phyloP scores from a whole-genome alignment of 305 asterid species.

The Andrographis paniculata region DNA sequence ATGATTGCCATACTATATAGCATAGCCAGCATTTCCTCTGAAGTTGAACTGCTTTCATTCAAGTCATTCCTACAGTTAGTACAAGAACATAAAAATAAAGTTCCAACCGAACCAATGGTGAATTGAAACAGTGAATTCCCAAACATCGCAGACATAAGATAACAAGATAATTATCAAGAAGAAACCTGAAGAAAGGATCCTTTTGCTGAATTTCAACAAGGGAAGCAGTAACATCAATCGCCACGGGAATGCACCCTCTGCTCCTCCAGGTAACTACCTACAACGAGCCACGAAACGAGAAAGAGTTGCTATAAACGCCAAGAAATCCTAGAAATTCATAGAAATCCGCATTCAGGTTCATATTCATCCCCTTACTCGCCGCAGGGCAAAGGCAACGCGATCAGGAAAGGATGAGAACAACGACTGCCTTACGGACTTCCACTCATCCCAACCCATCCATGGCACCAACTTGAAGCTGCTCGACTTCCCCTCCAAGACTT shows the following conservation, averaged over 20 bases:
- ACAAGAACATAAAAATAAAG: conserved; percentile 4
- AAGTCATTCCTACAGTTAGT: conserved; percentile 42
- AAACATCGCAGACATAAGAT: background rate
- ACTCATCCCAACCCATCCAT: conserved; percentile 89
- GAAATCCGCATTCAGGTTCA: too few relatives aligned
- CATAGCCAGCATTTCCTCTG: conserved; percentile 72
- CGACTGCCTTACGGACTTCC: conserved; percentile 48
- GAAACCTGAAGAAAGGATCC: conserved; percentile 68
- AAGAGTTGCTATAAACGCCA: too few relatives aligned
- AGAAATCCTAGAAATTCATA: too few relatives aligned
- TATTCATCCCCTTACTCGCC: conserved; percentile 33
- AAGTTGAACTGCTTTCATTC: conserved; percentile 32
- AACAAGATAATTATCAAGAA: too few relatives aligned
- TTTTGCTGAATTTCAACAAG: conserved; percentile 74
- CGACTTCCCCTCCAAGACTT: conserved; percentile 32
- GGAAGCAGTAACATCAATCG: conserved; percentile 67
- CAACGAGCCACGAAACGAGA: too few relatives aligned
- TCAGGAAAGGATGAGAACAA: conserved; percentile 61
- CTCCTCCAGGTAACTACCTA: conserved; percentile 80
- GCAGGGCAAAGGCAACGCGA: conserved; percentile 48
- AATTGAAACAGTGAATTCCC: background rate
- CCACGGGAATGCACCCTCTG: conserved; percentile 74
- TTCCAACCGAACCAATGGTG: background rate
- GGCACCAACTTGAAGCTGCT: conserved; percentile 61
- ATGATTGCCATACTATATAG: conserved; percentile 82